Evolutionary conservation across 2,329 filamentous ascomycete genomes (phyloP).

Genomic region (Aureobasidium sp.): DNA sequence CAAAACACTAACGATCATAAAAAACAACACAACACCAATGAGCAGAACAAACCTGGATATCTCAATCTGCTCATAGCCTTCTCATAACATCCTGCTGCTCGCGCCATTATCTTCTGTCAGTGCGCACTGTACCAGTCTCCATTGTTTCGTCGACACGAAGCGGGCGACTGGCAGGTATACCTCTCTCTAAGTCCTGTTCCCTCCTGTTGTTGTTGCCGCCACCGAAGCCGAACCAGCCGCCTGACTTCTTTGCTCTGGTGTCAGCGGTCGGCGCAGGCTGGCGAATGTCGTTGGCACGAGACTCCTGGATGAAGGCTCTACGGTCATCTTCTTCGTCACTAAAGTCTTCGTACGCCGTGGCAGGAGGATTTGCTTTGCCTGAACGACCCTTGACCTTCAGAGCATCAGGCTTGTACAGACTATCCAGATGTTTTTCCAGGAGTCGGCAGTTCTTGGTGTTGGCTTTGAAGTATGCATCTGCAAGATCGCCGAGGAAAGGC

Average conservation of each 20-base stretch:
- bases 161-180: background rate
- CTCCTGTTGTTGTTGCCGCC: slow-evolving; percentile 12
- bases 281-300: background rate
- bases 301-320: slow-evolving; percentile 15
- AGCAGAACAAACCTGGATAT: background rate
- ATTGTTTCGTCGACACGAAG: background rate
- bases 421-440: slow-evolving; percentile 60
- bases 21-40: background rate
- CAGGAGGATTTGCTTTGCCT: slow-evolving; percentile 34
- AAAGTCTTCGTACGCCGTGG: slow-evolving; percentile 42
- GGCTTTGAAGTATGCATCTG: slow-evolving; percentile 64
- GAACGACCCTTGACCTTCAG: slow-evolving; percentile 24
- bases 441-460: slow-evolving; percentile 71
- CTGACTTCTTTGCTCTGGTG: slow-evolving; percentile 3
- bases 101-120: background rate
- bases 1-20: background rate
- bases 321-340: slow-evolving; percentile 31
- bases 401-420: slow-evolving; percentile 52
- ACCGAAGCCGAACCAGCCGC: slow-evolving; percentile 11
- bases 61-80: background rate
- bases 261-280: slow-evolving; percentile 1
- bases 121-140: slow-evolving; percentile 14
- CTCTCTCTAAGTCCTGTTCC: slow-evolving; percentile 16
- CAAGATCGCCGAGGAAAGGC: slow-evolving; percentile 68
- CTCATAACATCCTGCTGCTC: background rate